Evolutionary conservation across 805 yeast genomes (phyloP).

Genomic region (Lipomyces sp.): DNA sequence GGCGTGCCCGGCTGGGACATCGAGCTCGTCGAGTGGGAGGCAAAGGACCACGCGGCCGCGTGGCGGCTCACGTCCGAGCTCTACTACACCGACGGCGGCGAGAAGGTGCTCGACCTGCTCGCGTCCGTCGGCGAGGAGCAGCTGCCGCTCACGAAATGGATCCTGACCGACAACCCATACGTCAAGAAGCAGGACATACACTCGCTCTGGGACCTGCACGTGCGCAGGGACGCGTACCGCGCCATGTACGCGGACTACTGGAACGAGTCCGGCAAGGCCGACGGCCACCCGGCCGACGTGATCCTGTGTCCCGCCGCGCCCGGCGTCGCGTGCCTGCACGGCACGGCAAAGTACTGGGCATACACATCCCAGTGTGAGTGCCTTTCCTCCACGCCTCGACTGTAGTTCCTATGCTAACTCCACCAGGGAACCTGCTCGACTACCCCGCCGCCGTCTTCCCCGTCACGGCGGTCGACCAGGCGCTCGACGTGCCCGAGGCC

Average conservation of each 20-base stretch:
- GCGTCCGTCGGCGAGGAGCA: constrained; percentile 68
- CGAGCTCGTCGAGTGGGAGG: constrained; percentile 33
- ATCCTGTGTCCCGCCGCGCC: constrained; percentile 65
- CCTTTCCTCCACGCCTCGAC: not conserved
- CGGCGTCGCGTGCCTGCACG: constrained; percentile 69
- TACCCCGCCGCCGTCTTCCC: constrained; percentile 52
- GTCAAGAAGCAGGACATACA: constrained; percentile 28
- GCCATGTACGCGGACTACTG: constrained; percentile 55
- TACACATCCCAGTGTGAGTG: constrained; percentile 58
- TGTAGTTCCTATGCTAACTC: not conserved
- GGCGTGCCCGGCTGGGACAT: constrained; percentile 45
- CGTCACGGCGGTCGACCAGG: constrained; percentile 26
- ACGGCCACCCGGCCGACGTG: constrained; percentile 47
- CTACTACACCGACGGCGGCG: constrained; percentile 68
- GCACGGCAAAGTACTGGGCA: constrained; percentile 69
- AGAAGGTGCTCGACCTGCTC: constrained; percentile 51
- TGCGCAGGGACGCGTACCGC: constrained; percentile 56
- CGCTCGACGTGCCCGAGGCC: constrained; percentile 23
- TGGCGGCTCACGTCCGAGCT: constrained; percentile 37
- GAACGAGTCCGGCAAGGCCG: constrained; percentile 36
- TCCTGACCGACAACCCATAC: constrained; percentile 47
- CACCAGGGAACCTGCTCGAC: constrained; percentile 59
- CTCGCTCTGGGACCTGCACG: constrained; percentile 48
- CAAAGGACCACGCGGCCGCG: constrained; percentile 33
- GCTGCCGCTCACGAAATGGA: constrained; percentile 53